Evolutionary conservation across 495 filamentous ascomycete genomes (phyloP).

Genomic region (Massariosphaeria phaeospora): DNA sequence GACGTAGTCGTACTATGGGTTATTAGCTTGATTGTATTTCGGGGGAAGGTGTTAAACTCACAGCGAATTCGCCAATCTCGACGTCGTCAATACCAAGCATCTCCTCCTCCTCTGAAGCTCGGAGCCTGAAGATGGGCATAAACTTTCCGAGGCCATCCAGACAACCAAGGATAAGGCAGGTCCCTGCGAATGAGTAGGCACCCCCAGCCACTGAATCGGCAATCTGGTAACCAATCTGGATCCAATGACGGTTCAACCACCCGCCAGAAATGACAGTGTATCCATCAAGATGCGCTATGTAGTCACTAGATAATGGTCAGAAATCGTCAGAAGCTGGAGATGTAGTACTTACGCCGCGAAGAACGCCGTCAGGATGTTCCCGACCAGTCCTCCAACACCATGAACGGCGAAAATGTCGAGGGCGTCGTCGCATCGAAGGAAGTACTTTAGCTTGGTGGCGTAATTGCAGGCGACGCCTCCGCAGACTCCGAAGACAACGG

Average conservation of each 20-base stretch:
- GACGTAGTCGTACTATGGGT: conserved; percentile 79
- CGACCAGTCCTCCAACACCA: conserved; percentile 78
- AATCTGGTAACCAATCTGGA: conserved; percentile 83
- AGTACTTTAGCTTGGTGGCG: conserved; percentile 92
- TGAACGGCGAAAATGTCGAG: conserved; percentile 95
- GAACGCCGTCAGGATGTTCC: conserved; percentile 83
- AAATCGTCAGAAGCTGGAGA: not conserved
- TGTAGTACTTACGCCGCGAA: conserved; percentile 70
- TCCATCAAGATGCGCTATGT: conserved; percentile 86
- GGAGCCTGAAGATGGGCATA: conserved; percentile 76
- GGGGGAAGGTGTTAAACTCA: conserved; percentile 40
- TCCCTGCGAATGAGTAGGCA: conserved; percentile 80
- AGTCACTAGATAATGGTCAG: conserved; percentile 52
- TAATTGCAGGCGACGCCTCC: conserved; percentile 87
- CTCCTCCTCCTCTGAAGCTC: conserved; percentile 78
- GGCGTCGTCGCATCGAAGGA: conserved; percentile 80
- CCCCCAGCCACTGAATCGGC: conserved; percentile 81
- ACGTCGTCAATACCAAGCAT: conserved; percentile 89
- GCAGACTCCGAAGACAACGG: conserved; percentile 82
- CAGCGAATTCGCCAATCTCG: conserved; percentile 94
- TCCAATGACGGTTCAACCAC: conserved; percentile 87
- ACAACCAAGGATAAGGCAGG: conserved; percentile 65
- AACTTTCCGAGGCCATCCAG: conserved; percentile 71
- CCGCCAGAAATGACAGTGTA: conserved; percentile 66
- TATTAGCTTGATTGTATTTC: conserved; percentile 13